These are phyloP conservation scores for Coccomyxa sp. DNA, from an alignment of 139 green algal genomes.

Conservation along the genomic window DNA sequence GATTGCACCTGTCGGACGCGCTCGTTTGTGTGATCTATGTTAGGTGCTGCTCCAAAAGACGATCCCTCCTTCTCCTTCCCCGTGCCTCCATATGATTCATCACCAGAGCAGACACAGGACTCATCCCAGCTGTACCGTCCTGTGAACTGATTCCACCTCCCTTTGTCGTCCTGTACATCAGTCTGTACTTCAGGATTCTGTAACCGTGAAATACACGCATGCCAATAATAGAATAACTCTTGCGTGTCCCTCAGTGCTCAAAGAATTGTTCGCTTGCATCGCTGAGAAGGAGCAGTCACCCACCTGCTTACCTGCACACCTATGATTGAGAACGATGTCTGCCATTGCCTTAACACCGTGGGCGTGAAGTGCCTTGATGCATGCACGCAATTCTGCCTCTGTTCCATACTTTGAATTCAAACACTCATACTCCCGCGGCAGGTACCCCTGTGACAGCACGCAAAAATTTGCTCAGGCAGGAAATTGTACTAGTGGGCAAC, in stretches of 20 bases:
- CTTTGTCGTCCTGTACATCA: not conserved
- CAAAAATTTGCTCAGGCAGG: not conserved
- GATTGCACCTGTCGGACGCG: not conserved
- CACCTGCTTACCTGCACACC: constrained; percentile 50
- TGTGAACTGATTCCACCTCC: constrained; percentile 26
- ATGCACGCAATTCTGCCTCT: constrained; percentile 56
- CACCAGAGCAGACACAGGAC: not conserved
- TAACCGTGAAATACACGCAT: not conserved
- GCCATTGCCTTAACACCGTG: constrained; percentile 65
- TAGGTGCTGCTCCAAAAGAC: not conserved
- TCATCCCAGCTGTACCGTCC: constrained; percentile 5
- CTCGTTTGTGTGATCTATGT: constrained; percentile 9
- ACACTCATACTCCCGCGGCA: constrained; percentile 36
- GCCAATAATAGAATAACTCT: not conserved
- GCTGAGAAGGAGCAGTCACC: not conserved
- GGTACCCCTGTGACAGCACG: constrained; percentile 57
- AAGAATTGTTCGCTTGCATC: too few relatives aligned
- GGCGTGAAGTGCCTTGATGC: constrained; percentile 54
- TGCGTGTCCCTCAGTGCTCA: not conserved
- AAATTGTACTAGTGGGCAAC: not conserved
- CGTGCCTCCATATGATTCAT: not conserved
- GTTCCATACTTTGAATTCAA: constrained; percentile 63
- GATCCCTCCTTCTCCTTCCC: not conserved
- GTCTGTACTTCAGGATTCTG: not conserved
- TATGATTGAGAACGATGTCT: constrained; percentile 94